Conservation (phyloP, 2,329 filamentous ascomycete species). For the Colletotrichum higginsianum region DNA sequence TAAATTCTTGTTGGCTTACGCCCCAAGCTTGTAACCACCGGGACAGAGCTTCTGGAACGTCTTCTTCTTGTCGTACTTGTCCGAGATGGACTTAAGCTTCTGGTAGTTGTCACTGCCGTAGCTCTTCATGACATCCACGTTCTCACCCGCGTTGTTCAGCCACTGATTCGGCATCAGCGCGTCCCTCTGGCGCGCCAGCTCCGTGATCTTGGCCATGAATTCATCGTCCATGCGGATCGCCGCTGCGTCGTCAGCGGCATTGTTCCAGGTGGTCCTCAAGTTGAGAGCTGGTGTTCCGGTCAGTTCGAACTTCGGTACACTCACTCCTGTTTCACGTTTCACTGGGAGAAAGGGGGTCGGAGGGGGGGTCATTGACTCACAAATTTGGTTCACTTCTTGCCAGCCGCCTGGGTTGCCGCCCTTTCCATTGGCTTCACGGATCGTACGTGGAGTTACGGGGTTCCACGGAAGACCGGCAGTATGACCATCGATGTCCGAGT, state of each 20-base stretch:
- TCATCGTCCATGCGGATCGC: conserved; percentile 22
- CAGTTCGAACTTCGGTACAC: background rate
- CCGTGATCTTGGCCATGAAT: conserved; percentile 26
- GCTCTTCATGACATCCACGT: conserved; percentile 47
- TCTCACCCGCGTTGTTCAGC: conserved; percentile 53
- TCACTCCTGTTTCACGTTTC: no score
- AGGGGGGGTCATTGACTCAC: background rate
- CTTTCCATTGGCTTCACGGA: background rate
- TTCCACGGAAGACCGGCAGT: background rate
- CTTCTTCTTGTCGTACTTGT: conserved; percentile 51
- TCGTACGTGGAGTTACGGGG: background rate
- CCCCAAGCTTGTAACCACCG: conserved; percentile 41
- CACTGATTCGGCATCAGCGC: conserved; percentile 49
- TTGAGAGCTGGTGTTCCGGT: conserved; percentile 25
- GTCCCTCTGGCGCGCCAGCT: conserved; percentile 38
- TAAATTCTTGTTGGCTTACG: no score
- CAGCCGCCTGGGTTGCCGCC: background rate
- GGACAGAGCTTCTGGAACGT: conserved; percentile 49
- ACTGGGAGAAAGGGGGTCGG: no score
- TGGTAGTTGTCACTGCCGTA: conserved; percentile 52
- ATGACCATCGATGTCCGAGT: background rate
- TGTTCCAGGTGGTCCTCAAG: conserved; percentile 14
- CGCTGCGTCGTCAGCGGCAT: conserved; percentile 23
- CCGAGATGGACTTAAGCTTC: conserved; percentile 48
- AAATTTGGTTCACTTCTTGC: conserved; percentile 10